Base-by-base conservation (phyloP, 495 filamentous ascomycete genomes). In the Daldinia vernicosa region DNA sequence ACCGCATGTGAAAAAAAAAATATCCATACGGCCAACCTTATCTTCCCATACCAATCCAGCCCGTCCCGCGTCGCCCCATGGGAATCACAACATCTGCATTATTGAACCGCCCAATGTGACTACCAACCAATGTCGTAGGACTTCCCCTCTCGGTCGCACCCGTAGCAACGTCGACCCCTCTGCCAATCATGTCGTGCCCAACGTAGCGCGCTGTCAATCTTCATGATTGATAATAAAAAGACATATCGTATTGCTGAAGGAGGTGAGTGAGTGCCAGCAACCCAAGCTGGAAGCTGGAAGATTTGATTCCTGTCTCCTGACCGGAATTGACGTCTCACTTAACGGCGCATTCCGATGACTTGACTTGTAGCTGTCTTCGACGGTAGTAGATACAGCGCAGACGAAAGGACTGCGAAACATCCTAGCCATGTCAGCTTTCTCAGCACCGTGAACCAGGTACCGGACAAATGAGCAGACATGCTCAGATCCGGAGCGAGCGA, bases 71-170 rank as follows among this genome's bases (percentile, higher is more conserved):
- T 33, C 43, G 53, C 24, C 12, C 24, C 12, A 39, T 54, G 28
- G 64, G 59, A 40, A 53, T 32, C 70, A 68, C 70, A 64, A 26
- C 70, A 62, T 72, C 59, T 65, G 65, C 51, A 65, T 43, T 40
- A 54, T 43, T 12, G 24, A 69, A 57, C 17, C 39, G 30, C 57
- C 70, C 70, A 57, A 53, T 50, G 47, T 17, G 43, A 61, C 30
- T 14, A 14, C 22, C 56, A 59, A n/a, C n/a, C n/a, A n/a, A 60
- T 62, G 57, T 39, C 30, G 62, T 35, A 60, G 35, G 60, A 47
- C 22, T 5, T 8, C 27, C 7, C 45, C 35, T 54, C 33, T 54
- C 33, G 6, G 22, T 47, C 22, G 33, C 67, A 60, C 56, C 37
- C 26, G 22, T 35, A 37, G 30, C 28, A 55, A 27, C 9, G 33